Conservation (phyloP, 306 rosid species). For the Lathyrus tuberosus region DNA sequence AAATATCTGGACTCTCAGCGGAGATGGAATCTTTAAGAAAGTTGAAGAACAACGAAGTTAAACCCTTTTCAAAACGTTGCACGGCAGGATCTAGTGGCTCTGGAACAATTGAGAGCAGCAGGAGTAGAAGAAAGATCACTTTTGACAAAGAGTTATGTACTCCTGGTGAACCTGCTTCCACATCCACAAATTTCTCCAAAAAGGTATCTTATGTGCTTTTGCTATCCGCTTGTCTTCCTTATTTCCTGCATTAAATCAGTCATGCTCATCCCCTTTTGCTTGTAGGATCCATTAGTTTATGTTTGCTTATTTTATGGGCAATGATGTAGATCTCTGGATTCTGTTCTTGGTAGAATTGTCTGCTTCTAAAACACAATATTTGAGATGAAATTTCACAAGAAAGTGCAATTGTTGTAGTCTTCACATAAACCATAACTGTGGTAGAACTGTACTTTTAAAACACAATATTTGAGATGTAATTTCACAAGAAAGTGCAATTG, state of each 20-base stretch:
- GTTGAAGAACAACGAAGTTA: conserved; percentile 42
- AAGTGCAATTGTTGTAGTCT: background rate
- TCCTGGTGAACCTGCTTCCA: conserved; percentile 35
- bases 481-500: background rate
- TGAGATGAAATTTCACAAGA: background rate
- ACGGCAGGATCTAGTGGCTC: conserved; percentile 32
- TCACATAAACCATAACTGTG: background rate
- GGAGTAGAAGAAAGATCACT: conserved; percentile 39
- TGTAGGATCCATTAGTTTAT: background rate
- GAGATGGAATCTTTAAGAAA: conserved; percentile 64
- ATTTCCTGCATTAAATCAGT: background rate
- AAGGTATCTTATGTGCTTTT: conserved; percentile 51
- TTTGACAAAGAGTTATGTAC: conserved; percentile 54
- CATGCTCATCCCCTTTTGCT: conserved; percentile 6
- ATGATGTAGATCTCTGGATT: background rate
- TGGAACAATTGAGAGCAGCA: conserved; percentile 40
- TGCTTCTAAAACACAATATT: background rate
- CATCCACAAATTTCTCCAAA: conserved; percentile 35
- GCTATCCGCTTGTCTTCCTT: conserved; percentile 25
- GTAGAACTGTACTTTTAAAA: background rate
- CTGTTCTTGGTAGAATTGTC: conserved; percentile 1
- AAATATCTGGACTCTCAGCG: conserved; percentile 50
- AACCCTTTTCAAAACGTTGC: conserved; percentile 63
- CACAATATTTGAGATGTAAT: background rate
- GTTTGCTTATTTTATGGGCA: background rate